Percentiles rank a stretch among this genome's conserved stretches.
phyloP scores from a whole-genome alignment of 306 rosid genomes.

The Lathyrus tuberosus region DNA sequence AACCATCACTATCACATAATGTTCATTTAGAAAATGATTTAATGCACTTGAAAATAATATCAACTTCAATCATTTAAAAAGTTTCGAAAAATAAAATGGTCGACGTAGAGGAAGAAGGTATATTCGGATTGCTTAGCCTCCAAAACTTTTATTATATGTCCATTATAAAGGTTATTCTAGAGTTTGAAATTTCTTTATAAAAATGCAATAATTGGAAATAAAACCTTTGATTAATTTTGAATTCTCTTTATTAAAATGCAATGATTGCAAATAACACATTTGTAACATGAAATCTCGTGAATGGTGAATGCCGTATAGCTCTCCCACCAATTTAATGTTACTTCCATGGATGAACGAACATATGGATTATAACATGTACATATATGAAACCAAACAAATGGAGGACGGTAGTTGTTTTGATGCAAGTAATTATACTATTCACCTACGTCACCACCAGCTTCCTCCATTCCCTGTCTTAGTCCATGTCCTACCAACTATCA shows the following conservation, averaged over 20 bases:
- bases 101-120: no score
- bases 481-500: constrained; percentile 12
- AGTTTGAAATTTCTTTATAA: no score
- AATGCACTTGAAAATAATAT: no score
- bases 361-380: constrained; percentile 11
- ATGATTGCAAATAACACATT: neutral
- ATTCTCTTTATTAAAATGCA: neutral
- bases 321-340: constrained; percentile 13
- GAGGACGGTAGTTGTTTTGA: constrained; percentile 4
- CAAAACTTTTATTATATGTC: no score
- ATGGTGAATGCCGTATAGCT: neutral
- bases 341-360: constrained; percentile 10
- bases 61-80: no score
- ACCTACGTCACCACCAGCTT: constrained; percentile 29
- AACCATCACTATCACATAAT: no score
- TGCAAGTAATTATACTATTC: constrained; percentile 34
- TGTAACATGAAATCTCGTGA: constrained; percentile 1
- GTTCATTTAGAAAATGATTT: no score
- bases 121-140: no score
- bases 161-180: no score
- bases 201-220: no score
- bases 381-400: neutral
- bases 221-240: neutral
- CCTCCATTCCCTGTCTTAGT: neutral
- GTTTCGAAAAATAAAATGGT: no score